These are phyloP conservation scores for Xylaria scruposa DNA, from an alignment of 495 filamentous ascomycete genomes.

Conservation along the genomic window DNA sequence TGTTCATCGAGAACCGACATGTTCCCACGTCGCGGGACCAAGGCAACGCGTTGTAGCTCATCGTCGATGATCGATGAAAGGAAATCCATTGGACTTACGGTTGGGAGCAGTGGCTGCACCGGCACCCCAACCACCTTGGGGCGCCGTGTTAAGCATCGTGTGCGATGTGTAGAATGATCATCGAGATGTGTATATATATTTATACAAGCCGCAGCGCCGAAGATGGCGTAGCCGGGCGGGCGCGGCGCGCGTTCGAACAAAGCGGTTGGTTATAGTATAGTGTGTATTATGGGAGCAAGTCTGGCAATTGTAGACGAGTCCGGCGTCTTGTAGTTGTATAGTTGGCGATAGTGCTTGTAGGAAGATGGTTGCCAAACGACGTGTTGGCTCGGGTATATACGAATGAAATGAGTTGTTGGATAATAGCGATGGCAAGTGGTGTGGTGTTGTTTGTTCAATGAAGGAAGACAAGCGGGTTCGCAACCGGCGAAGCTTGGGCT, in stretches of 20 bases:
- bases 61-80: slow-evolving; percentile 30
- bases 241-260: slow-evolving; percentile 1
- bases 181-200: background rate
- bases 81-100: slow-evolving; percentile 40
- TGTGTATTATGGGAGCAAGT: background rate
- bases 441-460: background rate
- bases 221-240: background rate
- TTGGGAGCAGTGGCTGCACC: slow-evolving; percentile 32
- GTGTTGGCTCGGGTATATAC: background rate
- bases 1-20: slow-evolving; percentile 14
- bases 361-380: background rate
- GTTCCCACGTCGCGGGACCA: background rate
- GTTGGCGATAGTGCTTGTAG: background rate
- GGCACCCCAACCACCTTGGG: slow-evolving; percentile 38
- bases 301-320: background rate
- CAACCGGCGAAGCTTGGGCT: slow-evolving; percentile 25
- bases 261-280: background rate
- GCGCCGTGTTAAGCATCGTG: slow-evolving; percentile 39
- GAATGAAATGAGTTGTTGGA: background rate
- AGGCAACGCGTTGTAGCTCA: slow-evolving; percentile 7
- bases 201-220: background rate
- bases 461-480: slow-evolving; percentile 19
- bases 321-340: background rate
- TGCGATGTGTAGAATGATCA: slow-evolving; percentile 17
- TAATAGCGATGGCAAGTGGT: background rate